These are phyloP conservation scores for Fraxinus dipetala DNA, from an alignment of 305 asterid species.

Conservation along the genomic window DNA sequence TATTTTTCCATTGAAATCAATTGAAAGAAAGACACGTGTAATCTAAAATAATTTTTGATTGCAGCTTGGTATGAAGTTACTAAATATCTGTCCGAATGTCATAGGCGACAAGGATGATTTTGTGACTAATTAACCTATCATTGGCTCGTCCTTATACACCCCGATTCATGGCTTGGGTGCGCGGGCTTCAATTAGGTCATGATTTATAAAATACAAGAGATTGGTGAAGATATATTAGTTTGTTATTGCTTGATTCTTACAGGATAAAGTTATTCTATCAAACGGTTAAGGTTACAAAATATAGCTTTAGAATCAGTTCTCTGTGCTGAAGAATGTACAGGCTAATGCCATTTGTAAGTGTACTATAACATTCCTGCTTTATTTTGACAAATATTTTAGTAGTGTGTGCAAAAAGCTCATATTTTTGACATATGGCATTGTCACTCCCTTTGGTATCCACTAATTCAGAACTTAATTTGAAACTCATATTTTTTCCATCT, in stretches of 20 bases:
- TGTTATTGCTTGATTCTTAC: background rate
- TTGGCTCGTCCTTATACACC: background rate
- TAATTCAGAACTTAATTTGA: background rate
- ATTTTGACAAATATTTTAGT: background rate
- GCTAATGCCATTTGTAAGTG: background rate
- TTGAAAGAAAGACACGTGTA: background rate
- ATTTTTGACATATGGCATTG: background rate
- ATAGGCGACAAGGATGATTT: slow-evolving; percentile 55
- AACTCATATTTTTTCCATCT: background rate
- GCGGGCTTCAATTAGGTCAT: background rate
- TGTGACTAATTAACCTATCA: background rate
- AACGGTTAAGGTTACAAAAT: background rate
- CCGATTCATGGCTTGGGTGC: background rate
- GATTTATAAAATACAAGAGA: background rate
- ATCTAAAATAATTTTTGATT: slow-evolving; percentile 19
- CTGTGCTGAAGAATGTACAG: background rate
- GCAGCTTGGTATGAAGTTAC: slow-evolving; percentile 86
- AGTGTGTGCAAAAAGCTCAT: too few relatives aligned
- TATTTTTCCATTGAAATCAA: background rate
- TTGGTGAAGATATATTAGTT: background rate
- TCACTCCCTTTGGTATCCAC: background rate
- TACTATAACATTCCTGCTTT: background rate
- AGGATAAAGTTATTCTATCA: background rate
- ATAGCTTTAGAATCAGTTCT: background rate
- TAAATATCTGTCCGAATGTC: slow-evolving; percentile 62